Evolutionary conservation across 306 rosid species (phyloP).

Genomic region (Oxytropis ochrocephala): DNA sequence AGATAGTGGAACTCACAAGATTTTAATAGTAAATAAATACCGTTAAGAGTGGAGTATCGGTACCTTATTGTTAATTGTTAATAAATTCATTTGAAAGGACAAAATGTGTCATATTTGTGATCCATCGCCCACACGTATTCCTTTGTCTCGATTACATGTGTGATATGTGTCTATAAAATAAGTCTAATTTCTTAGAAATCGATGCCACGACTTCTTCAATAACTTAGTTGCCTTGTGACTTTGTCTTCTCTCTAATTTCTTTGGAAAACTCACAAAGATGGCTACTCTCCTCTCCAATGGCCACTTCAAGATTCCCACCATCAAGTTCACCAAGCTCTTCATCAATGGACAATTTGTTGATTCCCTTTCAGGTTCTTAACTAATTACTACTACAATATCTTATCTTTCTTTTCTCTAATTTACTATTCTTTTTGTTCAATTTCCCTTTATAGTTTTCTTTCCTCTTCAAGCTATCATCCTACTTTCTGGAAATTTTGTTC

Average conservation of each 20-base stretch:
- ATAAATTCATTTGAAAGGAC: too few species aligned
- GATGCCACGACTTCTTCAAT: not conserved
- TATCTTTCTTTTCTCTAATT: not conserved
- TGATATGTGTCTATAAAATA: not conserved
- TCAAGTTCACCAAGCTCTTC: conserved; percentile 89
- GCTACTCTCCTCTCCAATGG: conserved; percentile 17
- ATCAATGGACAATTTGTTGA: conserved; percentile 78
- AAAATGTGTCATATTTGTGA: not conserved
- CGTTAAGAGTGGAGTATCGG: too few species aligned
- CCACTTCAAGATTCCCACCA: conserved; percentile 25
- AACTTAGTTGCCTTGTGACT: not conserved
- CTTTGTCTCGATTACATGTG: not conserved
- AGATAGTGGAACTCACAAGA: too few species aligned
- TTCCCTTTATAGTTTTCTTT: not conserved
- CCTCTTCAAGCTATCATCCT: not conserved
- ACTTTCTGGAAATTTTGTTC: not conserved
- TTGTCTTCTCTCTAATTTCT: not conserved
- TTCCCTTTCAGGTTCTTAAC: conserved; percentile 59
- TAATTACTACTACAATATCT: not conserved
- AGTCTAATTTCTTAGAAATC: not conserved
- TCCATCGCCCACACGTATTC: not conserved
- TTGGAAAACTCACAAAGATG: conserved; percentile 4
- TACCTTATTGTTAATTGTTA: too few species aligned
- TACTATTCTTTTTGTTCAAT: not conserved
- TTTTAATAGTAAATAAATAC: too few species aligned